Evolutionary conservation across 2,329 filamentous ascomycete species (phyloP).

Genomic region (Fusarium newnesense): DNA sequence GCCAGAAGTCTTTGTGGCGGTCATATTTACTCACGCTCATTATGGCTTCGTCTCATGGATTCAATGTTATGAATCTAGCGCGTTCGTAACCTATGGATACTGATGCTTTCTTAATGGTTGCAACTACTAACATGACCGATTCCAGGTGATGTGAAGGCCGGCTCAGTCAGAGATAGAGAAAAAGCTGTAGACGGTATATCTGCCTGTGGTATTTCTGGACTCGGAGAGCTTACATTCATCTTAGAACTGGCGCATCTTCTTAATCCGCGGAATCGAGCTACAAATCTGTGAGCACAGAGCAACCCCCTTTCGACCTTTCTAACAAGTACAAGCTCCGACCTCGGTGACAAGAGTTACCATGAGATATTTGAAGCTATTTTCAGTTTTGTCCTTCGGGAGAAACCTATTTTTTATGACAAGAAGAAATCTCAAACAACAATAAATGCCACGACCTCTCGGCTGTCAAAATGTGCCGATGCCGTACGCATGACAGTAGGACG

Average conservation of each 20-base stretch:
- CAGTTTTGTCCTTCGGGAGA: conserved; percentile 73
- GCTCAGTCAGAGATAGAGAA: conserved; percentile 51
- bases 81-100: conserved; percentile 41
- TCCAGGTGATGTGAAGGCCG: conserved; percentile 50
- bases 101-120: neutral
- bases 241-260: conserved; percentile 53
- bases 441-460: conserved; percentile 62
- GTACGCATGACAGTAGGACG: conserved; percentile 78
- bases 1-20: neutral
- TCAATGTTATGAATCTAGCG: conserved; percentile 50
- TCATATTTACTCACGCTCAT: conserved; percentile 12
- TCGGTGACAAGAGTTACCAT: conserved; percentile 84
- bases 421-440: conserved; percentile 59
- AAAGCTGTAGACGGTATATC: conserved; percentile 54
- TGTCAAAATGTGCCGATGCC: conserved; percentile 76
- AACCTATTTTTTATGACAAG: conserved; percentile 68
- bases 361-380: conserved; percentile 85
- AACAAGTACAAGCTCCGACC: conserved; percentile 47
- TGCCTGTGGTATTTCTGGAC: neutral
- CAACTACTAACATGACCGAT: conserved; percentile 17
- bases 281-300: conserved; percentile 49
- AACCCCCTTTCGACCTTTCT: neutral
- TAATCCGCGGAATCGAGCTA: conserved; percentile 50
- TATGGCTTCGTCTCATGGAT: conserved; percentile 49
- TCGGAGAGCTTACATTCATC: conserved; percentile 10